Evolutionary conservation across 129 eudicot species (phyloP).

Genomic region (Calendula officinalis): DNA sequence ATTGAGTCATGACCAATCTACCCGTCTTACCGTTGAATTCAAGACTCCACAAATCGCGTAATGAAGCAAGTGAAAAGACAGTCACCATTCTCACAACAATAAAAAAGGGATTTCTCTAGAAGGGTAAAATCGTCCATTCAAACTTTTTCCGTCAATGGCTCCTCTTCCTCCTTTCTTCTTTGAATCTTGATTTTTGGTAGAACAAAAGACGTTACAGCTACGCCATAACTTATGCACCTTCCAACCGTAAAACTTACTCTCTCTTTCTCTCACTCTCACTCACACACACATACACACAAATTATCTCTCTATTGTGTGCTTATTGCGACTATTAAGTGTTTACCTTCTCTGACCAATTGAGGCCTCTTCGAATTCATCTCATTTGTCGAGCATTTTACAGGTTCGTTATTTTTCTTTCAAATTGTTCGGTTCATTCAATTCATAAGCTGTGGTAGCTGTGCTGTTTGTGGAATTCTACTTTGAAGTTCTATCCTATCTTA

Average conservation of each 20-base stretch:
- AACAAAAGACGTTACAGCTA: constrained; percentile 61
- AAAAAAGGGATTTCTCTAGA: constrained; percentile 1
- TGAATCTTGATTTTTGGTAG: background rate
- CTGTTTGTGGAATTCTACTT: background rate
- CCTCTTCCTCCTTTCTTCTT: constrained; percentile 4
- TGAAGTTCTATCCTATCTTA: too few species aligned
- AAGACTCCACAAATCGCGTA: constrained; percentile 38
- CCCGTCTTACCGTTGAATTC: constrained; percentile 44
- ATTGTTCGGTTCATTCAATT: background rate
- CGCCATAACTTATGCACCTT: constrained; percentile 50
- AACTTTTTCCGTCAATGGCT: constrained; percentile 21
- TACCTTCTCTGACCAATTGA: constrained; percentile 27
- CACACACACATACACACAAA: constrained; percentile 2
- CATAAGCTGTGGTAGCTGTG: background rate
- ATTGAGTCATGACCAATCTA: constrained; percentile 3
- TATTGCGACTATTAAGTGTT: constrained; percentile 21
- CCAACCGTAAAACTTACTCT: constrained; percentile 26
- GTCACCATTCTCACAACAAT: constrained; percentile 16
- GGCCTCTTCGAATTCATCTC: constrained; percentile 2
- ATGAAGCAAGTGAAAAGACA: constrained; percentile 15
- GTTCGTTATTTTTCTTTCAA: background rate
- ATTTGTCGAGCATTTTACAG: constrained; percentile 7
- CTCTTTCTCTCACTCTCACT: constrained; percentile 19
- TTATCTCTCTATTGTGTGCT: constrained; percentile 17
- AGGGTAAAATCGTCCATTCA: constrained; percentile 27